These are phyloP conservation scores for Pseudogymnoascus sp. DNA, from an alignment of 2,329 filamentous ascomycete species.

Conservation along the genomic window DNA sequence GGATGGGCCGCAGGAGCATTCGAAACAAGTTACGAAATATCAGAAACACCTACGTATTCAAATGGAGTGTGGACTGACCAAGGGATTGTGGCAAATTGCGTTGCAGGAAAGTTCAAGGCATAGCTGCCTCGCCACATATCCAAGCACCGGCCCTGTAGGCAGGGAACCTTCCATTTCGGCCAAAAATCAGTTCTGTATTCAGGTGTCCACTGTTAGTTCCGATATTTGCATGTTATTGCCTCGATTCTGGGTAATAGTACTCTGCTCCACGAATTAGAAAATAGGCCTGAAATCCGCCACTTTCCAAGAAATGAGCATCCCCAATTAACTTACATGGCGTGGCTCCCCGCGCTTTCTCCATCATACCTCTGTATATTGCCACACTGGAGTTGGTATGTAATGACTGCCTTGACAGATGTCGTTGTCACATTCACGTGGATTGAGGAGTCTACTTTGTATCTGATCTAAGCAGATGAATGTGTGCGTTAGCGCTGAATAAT, in stretches of 20 bases:
- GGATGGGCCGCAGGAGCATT: constrained; percentile 32
- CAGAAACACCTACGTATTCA: constrained; percentile 17
- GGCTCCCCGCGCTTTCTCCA: too few relatives aligned
- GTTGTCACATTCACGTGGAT: too few relatives aligned
- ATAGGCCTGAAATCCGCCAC: not conserved
- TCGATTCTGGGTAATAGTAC: not conserved
- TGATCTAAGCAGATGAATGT: too few relatives aligned
- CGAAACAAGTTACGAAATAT: constrained; percentile 17
- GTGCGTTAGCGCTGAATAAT: too few relatives aligned
- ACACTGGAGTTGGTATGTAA: too few relatives aligned
- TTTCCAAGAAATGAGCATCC: not conserved
- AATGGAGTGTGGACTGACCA: constrained; percentile 20
- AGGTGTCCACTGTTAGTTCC: not conserved
- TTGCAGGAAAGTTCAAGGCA: not conserved
- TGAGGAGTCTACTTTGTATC: too few relatives aligned
- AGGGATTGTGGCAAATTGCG: not conserved
- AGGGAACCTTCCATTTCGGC: not conserved
- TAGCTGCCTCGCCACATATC: not conserved
- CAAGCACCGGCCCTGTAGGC: not conserved
- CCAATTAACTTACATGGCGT: not conserved
- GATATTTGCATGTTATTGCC: not conserved
- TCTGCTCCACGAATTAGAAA: not conserved
- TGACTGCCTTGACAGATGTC: too few relatives aligned
- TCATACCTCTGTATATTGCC: too few relatives aligned
- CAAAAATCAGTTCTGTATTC: not conserved